Evolutionary conservation across 225 moss, liverwort and hornwort genomes (phyloP).

Genomic region (Climacium dendroides): DNA sequence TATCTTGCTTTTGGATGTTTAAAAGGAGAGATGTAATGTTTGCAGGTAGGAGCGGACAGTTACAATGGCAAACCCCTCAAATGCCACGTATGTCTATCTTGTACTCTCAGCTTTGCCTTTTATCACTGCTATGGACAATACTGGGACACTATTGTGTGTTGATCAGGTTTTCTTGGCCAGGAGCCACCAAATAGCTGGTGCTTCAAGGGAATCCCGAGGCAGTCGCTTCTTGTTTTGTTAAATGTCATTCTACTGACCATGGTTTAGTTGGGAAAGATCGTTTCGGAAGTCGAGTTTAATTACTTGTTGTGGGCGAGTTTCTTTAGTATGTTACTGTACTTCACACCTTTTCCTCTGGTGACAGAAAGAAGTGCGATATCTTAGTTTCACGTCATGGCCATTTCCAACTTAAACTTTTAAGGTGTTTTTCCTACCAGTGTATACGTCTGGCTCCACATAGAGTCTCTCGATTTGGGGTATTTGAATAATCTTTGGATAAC

Average conservation of each 20-base stretch:
- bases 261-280: background rate
- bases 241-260: background rate
- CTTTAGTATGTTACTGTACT: background rate
- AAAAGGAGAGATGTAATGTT: no score
- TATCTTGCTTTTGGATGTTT: no score
- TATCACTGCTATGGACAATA: no score
- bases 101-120: no score
- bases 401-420: background rate
- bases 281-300: background rate
- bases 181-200: no score
- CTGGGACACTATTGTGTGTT: no score
- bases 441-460: background rate
- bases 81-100: no score
- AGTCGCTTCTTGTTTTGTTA: no score
- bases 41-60: no score
- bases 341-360: background rate
- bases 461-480: background rate
- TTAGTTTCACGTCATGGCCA: background rate
- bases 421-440: background rate
- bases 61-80: no score
- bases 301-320: background rate
- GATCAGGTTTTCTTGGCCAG: no score
- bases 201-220: background rate
- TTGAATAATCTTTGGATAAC: background rate
- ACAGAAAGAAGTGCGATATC: background rate